A percentile compares a stretch with the other conserved stretches of the same genome.
phyloP scores from a whole-genome alignment of 495 filamentous ascomycete genomes.

The Talaromyces wortmannii region DNA sequence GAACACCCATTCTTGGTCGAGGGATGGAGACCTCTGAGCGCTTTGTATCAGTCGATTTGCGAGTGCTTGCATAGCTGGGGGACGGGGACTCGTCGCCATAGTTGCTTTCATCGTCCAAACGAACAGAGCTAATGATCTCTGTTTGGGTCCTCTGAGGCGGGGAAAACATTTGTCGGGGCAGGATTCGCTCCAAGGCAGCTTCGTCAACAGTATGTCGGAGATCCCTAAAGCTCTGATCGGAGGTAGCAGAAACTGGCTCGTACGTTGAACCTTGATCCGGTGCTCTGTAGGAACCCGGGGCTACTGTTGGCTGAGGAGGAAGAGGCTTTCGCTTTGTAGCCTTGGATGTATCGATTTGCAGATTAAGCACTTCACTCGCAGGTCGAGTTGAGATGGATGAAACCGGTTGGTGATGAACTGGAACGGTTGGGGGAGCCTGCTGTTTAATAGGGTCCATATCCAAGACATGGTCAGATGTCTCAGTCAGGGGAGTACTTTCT shows the following conservation, averaged over 20 bases:
- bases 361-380: slow-evolving; percentile 19
- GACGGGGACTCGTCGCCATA: slow-evolving; percentile 44
- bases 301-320: slow-evolving; percentile 29
- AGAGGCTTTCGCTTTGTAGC: slow-evolving; percentile 60
- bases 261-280: neutral
- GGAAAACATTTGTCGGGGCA: slow-evolving; percentile 25
- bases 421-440: neutral
- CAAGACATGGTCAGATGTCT: neutral
- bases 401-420: neutral
- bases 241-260: slow-evolving; percentile 8
- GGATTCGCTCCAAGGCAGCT: slow-evolving; percentile 49
- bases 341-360: slow-evolving; percentile 33
- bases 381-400: neutral
- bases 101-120: slow-evolving; percentile 35
- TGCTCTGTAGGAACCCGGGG: neutral
- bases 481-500: neutral
- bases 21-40: slow-evolving; percentile 52
- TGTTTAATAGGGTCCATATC: neutral
- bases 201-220: slow-evolving; percentile 61
- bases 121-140: slow-evolving; percentile 4
- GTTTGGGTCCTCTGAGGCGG: slow-evolving; percentile 17
- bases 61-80: slow-evolving; percentile 67
- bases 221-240: slow-evolving; percentile 54
- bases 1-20: slow-evolving; percentile 70
- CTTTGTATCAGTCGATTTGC: slow-evolving; percentile 55